A percentile compares a stretch with the other conserved stretches of the same genome.
These are phyloP conservation scores for Scedosporium boydii DNA, from an alignment of 2,329 filamentous ascomycete genomes.

Conservation along the genomic window DNA sequence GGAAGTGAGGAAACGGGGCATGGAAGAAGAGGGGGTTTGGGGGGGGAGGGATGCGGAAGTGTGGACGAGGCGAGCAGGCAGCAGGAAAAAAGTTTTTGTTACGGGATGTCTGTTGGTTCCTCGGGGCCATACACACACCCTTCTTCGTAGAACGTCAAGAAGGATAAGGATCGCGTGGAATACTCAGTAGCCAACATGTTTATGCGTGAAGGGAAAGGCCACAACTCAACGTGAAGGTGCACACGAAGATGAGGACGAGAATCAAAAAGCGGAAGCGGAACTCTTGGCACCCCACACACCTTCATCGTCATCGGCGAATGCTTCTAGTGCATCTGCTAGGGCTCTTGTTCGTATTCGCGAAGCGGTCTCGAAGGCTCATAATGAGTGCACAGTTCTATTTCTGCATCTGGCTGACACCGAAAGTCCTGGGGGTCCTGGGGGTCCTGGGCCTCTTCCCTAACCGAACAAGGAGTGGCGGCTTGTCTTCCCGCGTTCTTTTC, in stretches of 20 bases:
- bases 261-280: not conserved
- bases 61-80: not conserved
- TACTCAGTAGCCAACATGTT: not conserved
- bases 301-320: too few species aligned
- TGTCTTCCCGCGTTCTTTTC: not conserved
- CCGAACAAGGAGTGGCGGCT: not conserved
- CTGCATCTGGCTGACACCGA: not conserved
- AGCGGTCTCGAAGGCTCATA: not conserved
- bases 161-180: not conserved
- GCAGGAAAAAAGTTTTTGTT: not conserved
- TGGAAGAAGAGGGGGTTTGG: not conserved
- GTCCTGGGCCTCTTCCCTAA: not conserved
- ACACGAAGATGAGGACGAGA: not conserved
- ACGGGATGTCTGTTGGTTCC: not conserved
- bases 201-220: not conserved
- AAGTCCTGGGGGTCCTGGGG: too few species aligned
- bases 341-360: not conserved
- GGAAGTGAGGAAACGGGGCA: not conserved
- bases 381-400: not conserved
- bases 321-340: not conserved
- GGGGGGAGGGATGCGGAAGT: too few species aligned
- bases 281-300: not conserved
- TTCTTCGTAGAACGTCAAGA: not conserved
- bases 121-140: not conserved
- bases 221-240: not conserved